Base-by-base conservation (phyloP, 2,329 filamentous ascomycete genomes). In the Fusarium transvaalense region DNA sequence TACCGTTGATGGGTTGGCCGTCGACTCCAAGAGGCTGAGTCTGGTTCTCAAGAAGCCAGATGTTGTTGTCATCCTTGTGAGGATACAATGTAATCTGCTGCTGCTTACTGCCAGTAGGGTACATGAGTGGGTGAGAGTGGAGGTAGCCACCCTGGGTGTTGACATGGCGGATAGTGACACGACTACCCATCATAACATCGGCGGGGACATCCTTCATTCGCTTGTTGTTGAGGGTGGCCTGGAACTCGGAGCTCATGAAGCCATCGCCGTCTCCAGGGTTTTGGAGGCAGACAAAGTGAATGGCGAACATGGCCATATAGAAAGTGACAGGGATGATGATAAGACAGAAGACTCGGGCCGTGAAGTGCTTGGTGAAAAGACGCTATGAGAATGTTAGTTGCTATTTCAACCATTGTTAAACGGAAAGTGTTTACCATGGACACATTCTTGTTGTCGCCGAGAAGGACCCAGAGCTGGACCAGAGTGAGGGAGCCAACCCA, bases 201-300 rank as follows among this genome's bases (percentile, higher is more conserved):
- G 92, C 96, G 3, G 96, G 91, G 7, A 97, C 94, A 79, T 97
- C 94, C 77, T 93, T 91, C 96, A 99, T 99, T 54, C 88, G 90
- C 85, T 98, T 99, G 75, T 90, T 94, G 83, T 98, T 99, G 71
- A 99, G 85, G 3, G 96, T 98, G 32, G 96, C 92, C 82, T 99
- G 96, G 84, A 99, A 99, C 78, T 99, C 96, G 56, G 95, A 97
- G 77, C 94, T 97, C 96, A 99, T 99, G 85, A 99, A 99, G 56
- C 96, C 96, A 80, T 99, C 96, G 56, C 96, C 96, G 53, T 99
- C 96, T 63, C 96, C 96, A 29, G 96, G 96, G 82, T 99, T 99
- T 63, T 91, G 88, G 41, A 99, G 87, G 84, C 93, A 97, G 72
- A 94, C 73, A 81, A 99, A 99, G 84, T 99, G 96, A 75, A 99